phyloP scores from a whole-genome alignment of 1,284 basidiomycete species.

The Macrocybe sp. region DNA sequence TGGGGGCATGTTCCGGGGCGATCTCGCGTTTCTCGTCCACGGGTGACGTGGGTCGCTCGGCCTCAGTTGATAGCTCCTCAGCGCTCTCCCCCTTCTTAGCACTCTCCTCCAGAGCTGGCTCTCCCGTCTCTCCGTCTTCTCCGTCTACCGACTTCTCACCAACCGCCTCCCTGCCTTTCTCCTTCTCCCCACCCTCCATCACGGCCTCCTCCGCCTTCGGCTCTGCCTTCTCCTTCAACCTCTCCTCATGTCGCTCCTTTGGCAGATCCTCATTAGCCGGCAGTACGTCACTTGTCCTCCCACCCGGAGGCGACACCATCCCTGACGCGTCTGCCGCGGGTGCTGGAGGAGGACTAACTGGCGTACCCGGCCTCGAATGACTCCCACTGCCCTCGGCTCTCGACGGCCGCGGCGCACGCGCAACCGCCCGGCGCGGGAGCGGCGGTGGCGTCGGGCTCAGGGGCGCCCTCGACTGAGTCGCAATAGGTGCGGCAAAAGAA shows the following conservation, averaged over 20 bases:
- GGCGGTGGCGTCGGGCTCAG: constrained; percentile 40
- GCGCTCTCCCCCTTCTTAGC: neutral
- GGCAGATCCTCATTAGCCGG: neutral
- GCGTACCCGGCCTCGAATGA: constrained; percentile 4
- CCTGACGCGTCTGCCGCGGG: constrained; percentile 7
- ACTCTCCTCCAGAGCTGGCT: constrained; percentile 8
- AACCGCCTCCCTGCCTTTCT: neutral
- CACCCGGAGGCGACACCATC: neutral
- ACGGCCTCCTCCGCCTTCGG: constrained; percentile 3
- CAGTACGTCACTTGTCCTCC: no score
- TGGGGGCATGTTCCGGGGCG: no score
- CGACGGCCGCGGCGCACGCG: constrained; percentile 24
- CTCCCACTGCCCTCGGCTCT: constrained; percentile 9
- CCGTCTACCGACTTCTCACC: neutral
- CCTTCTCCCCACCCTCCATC: neutral
- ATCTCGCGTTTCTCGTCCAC: no score
- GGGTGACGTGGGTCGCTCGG: no score
- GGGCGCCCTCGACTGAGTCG: constrained; percentile 8
- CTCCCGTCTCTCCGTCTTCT: constrained; percentile 2
- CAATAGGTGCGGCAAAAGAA: constrained; percentile 20
- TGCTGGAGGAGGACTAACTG: constrained; percentile 10
- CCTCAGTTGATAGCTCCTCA: no score
- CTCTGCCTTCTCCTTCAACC: neutral
- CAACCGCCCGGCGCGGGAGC: constrained; percentile 50
- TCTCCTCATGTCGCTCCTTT: constrained; percentile 1